These are phyloP conservation scores for Tuber magnatum DNA, from an alignment of 495 filamentous ascomycete genomes.

Conservation along the genomic window DNA sequence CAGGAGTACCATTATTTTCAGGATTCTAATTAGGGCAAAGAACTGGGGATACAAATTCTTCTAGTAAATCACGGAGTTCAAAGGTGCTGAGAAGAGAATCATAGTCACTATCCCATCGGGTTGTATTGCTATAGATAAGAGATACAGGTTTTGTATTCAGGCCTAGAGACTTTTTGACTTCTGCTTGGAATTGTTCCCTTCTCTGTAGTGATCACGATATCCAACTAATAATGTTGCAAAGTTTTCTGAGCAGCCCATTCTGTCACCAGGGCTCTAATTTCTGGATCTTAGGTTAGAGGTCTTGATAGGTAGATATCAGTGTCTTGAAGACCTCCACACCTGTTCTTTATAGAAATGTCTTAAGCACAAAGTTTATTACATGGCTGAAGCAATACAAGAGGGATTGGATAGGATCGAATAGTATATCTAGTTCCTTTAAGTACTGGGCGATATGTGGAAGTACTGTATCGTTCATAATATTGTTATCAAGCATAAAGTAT, in stretches of 20 bases:
- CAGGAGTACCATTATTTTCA: no score
- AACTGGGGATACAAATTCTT: slow-evolving; percentile 2
- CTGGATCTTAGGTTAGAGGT: not conserved
- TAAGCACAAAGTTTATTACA: slow-evolving; percentile 26
- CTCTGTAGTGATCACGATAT: slow-evolving; percentile 12
- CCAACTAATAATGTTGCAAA: slow-evolving; percentile 21
- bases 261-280: slow-evolving; percentile 16
- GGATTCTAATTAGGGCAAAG: no score
- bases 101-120: slow-evolving; percentile 24
- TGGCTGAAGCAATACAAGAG: slow-evolving; percentile 26
- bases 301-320: not conserved
- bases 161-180: not conserved
- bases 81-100: slow-evolving; percentile 11
- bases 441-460: slow-evolving; percentile 7
- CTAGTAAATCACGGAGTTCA: slow-evolving; percentile 13
- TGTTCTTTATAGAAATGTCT: slow-evolving; percentile 24
- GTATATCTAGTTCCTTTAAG: slow-evolving; percentile 1
- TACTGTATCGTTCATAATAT: slow-evolving; percentile 28
- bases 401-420: slow-evolving; percentile 17
- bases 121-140: slow-evolving; percentile 15
- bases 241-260: slow-evolving; percentile 21
- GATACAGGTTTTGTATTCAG: slow-evolving; percentile 6
- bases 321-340: no score
- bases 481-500: slow-evolving; percentile 34
- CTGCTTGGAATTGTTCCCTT: slow-evolving; percentile 12